These are phyloP conservation scores for Colletotrichum cereale DNA, from an alignment of 2,329 filamentous ascomycete genomes.

Conservation along the genomic window DNA sequence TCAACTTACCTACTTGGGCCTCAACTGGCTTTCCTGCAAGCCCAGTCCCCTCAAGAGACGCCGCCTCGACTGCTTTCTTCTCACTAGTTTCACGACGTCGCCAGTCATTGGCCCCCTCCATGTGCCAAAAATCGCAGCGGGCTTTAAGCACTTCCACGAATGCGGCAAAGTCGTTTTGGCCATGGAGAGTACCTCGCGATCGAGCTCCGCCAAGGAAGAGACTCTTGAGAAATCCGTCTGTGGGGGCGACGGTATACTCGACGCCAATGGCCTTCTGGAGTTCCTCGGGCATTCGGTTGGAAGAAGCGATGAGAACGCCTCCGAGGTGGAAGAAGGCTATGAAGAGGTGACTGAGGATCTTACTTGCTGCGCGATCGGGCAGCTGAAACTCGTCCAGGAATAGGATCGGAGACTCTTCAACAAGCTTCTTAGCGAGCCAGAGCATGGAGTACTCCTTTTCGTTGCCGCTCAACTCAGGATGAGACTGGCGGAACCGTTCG, in stretches of 20 bases:
- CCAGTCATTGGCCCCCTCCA: conserved; percentile 82
- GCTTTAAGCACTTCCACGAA: conserved; percentile 83
- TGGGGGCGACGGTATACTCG: conserved; percentile 71
- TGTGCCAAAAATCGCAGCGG: conserved; percentile 86
- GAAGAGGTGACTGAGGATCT: conserved; percentile 83
- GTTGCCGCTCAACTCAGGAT: conserved; percentile 42
- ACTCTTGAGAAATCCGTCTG: conserved; percentile 63
- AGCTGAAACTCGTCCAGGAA: conserved; percentile 89
- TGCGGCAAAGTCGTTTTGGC: conserved; percentile 77
- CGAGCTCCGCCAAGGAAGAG: conserved; percentile 49
- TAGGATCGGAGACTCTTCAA: conserved; percentile 79
- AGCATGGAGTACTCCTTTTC: conserved; percentile 75
- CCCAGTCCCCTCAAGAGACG: neutral
- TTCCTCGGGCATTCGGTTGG: conserved; percentile 87
- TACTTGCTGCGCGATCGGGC: conserved; percentile 81
- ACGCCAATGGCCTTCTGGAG: conserved; percentile 80
- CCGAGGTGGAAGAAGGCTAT: conserved; percentile 86
- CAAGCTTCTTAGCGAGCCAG: conserved; percentile 80
- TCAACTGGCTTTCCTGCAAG: neutral
- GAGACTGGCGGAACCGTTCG: conserved; percentile 70
- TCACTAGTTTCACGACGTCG: conserved; percentile 65
- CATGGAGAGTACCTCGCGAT: conserved; percentile 63
- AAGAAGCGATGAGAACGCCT: conserved; percentile 83
- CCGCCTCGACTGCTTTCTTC: conserved; percentile 39
- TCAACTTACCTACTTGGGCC: conserved; percentile 16